Evolutionary conservation across 495 filamentous ascomycete species (phyloP), one percentile per base, ranked within the genome.

Genomic region (Xylaria intraflava): DNA sequence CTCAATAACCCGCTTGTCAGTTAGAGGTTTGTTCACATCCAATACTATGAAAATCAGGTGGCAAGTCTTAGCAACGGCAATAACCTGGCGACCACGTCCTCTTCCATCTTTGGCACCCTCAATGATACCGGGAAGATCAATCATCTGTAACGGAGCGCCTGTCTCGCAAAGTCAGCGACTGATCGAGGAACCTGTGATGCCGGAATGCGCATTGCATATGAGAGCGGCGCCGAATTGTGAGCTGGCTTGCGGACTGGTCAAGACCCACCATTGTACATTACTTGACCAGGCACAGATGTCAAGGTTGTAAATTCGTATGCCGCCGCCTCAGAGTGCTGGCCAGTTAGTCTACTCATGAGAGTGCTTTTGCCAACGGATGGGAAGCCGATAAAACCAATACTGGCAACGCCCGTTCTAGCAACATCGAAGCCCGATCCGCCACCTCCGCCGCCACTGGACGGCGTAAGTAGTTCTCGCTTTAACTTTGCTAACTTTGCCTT

Each of bases 231-330:
- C 26, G 17, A 26, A 16, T 14, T 36, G 8, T 23, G 30, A 10
- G 35, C 6, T 19, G 4, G 12, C 17, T 31, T 19, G 16, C 26
- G 8, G 19, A 27, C 8, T 29, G 22, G 49, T 36, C 23, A 46
- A 36, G 27, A 33, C 72, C 22, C 58, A 74, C 75, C 93, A 68
- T 97, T 97, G 72, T 96, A 97, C 62, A 86, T 72, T 41, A 98
- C 92, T 77, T 96, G 94, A 43, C 93, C 93, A 46, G 93, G 93
- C 24, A 98, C 93, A 47, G 91, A 96, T 40, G 93, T 98, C 64
- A 98, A 79, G 57, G 93, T 98, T 50, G 93, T 98, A 73, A 98
- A 98, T 65, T 98, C 93, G 71, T 98, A 98, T 31, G 91, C 93
- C 30, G 93, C 93, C 36, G 82, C 93, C 78, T 98, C 93, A 3